phyloP scores from a whole-genome alignment of 2,329 filamentous ascomycete genomes.

The Fusarium sacchari region DNA sequence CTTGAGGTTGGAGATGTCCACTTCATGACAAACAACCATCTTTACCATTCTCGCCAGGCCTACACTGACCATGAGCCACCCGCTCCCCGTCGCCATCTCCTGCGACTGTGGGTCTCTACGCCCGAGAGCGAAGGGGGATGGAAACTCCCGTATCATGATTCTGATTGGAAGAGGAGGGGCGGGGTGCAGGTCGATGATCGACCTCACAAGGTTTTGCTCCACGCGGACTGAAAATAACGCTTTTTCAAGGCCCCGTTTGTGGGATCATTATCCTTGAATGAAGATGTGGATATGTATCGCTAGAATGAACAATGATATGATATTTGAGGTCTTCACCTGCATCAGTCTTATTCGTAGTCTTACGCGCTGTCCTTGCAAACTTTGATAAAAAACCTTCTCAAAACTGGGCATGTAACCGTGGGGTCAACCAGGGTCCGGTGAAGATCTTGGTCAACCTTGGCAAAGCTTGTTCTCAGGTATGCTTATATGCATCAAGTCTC shows the following conservation, averaged over 20 bases:
- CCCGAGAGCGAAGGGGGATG: constrained; percentile 84
- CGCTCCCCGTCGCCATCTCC: constrained; percentile 77
- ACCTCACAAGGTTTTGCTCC: constrained; percentile 14
- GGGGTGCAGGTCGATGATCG: constrained; percentile 53
- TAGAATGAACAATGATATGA: neutral
- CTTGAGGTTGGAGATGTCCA: constrained; percentile 88
- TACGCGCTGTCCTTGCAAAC: neutral
- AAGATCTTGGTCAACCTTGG: neutral
- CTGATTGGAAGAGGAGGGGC: constrained; percentile 81
- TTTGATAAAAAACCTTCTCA: neutral
- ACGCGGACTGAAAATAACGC: neutral
- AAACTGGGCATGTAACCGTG: neutral
- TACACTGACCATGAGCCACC: constrained; percentile 74
- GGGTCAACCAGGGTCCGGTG: neutral
- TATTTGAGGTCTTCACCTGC: neutral
- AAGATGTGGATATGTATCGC: neutral
- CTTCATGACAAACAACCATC: constrained; percentile 80
- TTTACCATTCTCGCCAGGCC: constrained; percentile 81
- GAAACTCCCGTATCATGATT: constrained; percentile 83
- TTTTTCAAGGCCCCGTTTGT: neutral
- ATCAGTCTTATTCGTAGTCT: neutral
- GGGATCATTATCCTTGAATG: neutral
- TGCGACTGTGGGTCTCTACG: constrained; percentile 83
- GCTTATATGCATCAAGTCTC: neutral
- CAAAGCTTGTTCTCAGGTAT: neutral